Conservation (phyloP, 2,329 filamentous ascomycete genomes). For the Aspergillus ustus region DNA sequence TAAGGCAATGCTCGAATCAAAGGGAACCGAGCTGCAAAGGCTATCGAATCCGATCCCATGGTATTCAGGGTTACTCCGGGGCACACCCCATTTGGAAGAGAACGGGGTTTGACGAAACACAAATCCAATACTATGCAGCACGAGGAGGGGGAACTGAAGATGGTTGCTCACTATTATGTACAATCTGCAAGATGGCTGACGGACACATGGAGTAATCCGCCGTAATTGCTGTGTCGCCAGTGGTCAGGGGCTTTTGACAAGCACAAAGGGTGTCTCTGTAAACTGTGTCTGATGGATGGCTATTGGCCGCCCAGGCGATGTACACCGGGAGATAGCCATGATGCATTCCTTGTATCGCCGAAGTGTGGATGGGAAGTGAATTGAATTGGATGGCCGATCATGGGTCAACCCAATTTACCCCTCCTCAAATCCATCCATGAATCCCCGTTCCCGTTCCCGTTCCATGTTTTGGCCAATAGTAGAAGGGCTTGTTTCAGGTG, state of each 20-base stretch:
- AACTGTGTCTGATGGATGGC: constrained; percentile 15
- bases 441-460: background rate
- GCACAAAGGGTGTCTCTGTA: background rate
- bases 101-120: background rate
- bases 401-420: constrained; percentile 12
- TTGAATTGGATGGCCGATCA: constrained; percentile 9
- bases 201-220: constrained; percentile 7
- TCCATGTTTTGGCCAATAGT: constrained; percentile 8
- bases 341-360: constrained; percentile 10
- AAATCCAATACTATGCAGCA: background rate
- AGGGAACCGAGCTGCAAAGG: background rate
- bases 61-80: background rate
- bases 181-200: constrained; percentile 6
- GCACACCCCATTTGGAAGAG: background rate
- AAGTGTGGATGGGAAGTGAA: constrained; percentile 7
- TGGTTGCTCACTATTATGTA: background rate
- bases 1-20: background rate
- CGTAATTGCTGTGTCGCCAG: constrained; percentile 12
- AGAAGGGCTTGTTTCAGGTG: background rate
- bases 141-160: background rate
- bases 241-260: constrained; percentile 8
- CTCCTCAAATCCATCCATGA: constrained; percentile 7
- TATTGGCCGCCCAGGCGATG: constrained; percentile 17
- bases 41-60: background rate
- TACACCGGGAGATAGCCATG: constrained; percentile 19